phyloP scores from a whole-genome alignment of 345 rosid species.

The Aquilaria yunnanensis region DNA sequence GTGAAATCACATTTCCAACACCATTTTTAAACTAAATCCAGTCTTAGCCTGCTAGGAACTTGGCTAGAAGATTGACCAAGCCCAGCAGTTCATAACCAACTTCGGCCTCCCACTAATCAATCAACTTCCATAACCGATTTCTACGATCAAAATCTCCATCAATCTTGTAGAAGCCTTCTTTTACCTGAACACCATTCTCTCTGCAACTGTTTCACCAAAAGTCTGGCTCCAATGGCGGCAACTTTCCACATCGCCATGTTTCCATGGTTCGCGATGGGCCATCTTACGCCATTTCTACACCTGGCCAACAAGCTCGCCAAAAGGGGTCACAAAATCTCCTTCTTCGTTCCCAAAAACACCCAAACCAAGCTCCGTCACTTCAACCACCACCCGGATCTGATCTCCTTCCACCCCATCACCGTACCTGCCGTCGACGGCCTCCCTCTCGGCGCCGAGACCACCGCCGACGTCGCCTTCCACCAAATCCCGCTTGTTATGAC shows the following conservation, averaged over 20 bases:
- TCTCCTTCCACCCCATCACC: constrained; percentile 10
- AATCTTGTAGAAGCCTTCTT: no score
- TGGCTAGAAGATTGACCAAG: no score
- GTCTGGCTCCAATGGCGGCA: neutral
- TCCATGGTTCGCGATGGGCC: constrained; percentile 28
- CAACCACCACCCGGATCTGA: constrained; percentile 17
- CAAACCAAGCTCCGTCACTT: constrained; percentile 1
- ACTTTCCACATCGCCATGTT: constrained; percentile 22
- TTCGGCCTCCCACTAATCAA: no score
- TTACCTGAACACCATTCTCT: no score
- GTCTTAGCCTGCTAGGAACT: no score
- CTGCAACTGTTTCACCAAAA: no score
- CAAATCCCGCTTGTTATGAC: constrained; percentile 6
- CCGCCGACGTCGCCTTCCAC: constrained; percentile 1
- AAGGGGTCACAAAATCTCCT: constrained; percentile 22
- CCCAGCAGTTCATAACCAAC: no score
- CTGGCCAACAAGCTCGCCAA: constrained; percentile 21
- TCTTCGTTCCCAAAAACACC: constrained; percentile 19
- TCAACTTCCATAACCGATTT: no score
- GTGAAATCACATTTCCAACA: no score
- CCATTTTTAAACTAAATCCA: no score
- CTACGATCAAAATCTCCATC: no score
- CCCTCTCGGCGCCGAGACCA: constrained; percentile 24
- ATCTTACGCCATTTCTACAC: constrained; percentile 19
- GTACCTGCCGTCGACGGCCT: constrained; percentile 28